Percentiles rank a stretch among this genome's conserved stretches.
Evolutionary conservation across 2,329 filamentous ascomycete species (phyloP).

Genomic region (Phialophora macrospora): DNA sequence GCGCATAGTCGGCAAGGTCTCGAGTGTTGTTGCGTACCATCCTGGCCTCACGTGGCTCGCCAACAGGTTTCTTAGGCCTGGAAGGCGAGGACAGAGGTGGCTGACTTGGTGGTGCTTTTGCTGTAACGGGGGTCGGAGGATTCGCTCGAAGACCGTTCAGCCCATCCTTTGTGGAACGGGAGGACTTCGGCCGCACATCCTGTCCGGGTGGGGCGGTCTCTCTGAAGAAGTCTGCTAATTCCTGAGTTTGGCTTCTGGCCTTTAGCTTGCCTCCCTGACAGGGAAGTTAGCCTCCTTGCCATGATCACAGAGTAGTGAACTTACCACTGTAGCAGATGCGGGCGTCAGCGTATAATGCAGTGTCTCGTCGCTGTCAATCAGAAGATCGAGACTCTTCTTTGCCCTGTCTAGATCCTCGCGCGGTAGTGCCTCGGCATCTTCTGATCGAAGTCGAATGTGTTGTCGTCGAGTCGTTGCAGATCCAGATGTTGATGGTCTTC

Average conservation of each 20-base stretch:
- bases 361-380: conserved; percentile 81
- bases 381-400: conserved; percentile 73
- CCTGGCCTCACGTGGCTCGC: conserved; percentile 72
- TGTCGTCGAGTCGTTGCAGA: conserved; percentile 32
- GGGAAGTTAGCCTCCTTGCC: conserved; percentile 11
- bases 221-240: conserved; percentile 48
- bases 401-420: conserved; percentile 53
- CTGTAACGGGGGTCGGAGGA: conserved; percentile 16
- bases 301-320: conserved; percentile 34
- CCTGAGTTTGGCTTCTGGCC: conserved; percentile 41
- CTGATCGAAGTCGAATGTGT: conserved; percentile 37
- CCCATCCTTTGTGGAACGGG: conserved; percentile 31
- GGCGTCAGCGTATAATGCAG: conserved; percentile 83
- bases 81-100: conserved; percentile 26
- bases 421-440: conserved; percentile 27
- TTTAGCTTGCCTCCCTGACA: conserved; percentile 42
- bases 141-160: conserved; percentile 39
- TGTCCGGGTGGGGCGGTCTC: conserved; percentile 45
- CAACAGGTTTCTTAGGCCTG: conserved; percentile 40
- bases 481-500: conserved; percentile 30
- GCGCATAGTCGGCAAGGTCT: conserved; percentile 89
- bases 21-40: conserved; percentile 67
- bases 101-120: conserved; percentile 18
- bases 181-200: conserved; percentile 28
- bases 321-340: conserved; percentile 76